Conservation (phyloP, 352 stramenopile genomes). For the Phytophthora hibernalis region DNA sequence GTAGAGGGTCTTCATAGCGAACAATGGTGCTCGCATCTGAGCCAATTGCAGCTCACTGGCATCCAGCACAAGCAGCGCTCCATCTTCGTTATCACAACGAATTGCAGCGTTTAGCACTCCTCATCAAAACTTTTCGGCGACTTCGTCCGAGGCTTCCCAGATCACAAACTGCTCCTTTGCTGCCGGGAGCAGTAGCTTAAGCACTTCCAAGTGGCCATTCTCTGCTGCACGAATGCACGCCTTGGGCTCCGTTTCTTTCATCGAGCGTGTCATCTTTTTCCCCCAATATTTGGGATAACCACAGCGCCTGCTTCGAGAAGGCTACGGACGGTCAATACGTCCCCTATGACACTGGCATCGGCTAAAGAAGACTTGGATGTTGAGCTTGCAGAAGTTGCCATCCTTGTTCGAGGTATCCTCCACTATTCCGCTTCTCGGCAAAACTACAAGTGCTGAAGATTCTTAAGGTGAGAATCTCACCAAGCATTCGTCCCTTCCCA, state of each 20-base stretch:
- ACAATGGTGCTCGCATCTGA: background rate
- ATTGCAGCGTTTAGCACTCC: slow-evolving; percentile 9
- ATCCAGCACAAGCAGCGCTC: slow-evolving; percentile 5
- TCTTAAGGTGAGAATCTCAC: too few species aligned
- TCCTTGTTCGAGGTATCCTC: background rate
- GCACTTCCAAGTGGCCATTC: background rate
- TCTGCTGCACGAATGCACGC: background rate
- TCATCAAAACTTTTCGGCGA: slow-evolving; percentile 7
- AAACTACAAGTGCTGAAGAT: too few species aligned
- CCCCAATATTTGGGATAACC: background rate
- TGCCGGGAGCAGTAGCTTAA: background rate
- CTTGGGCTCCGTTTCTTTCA: background rate
- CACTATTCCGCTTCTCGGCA: too few species aligned
- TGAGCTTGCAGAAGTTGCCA: background rate
- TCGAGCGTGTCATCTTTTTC: background rate
- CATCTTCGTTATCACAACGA: slow-evolving; percentile 10
- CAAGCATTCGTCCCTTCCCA: too few species aligned
- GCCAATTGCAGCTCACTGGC: background rate
- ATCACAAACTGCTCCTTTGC: background rate
- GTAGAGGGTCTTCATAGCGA: background rate
- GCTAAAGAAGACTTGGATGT: background rate
- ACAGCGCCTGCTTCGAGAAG: background rate
- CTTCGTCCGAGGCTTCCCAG: background rate
- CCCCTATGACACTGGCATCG: background rate
- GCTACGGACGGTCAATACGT: background rate